A percentile compares a stretch with the other conserved stretches of the same genome.
phyloP scores from a whole-genome alignment of 2,329 filamentous ascomycete species.

The Aspergillus nomiae region DNA sequence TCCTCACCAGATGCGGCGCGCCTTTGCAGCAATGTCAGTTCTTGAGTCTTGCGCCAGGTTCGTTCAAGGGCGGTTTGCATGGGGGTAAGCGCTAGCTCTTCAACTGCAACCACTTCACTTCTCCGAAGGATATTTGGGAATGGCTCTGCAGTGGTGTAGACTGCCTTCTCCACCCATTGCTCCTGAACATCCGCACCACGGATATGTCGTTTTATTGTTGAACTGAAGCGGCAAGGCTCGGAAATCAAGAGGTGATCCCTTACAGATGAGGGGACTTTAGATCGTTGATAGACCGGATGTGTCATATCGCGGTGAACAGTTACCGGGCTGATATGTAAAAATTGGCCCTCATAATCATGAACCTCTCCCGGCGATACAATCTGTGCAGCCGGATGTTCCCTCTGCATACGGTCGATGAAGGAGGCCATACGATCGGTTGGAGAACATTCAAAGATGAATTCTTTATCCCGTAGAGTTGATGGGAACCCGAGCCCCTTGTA shows the following conservation, averaged over 20 bases:
- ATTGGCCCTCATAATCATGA: slow-evolving; percentile 88
- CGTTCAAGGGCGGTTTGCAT: slow-evolving; percentile 89
- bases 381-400: slow-evolving; percentile 83
- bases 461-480: slow-evolving; percentile 76
- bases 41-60: slow-evolving; percentile 85
- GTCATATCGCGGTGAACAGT: slow-evolving; percentile 78
- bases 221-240: slow-evolving; percentile 75
- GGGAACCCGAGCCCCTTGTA: slow-evolving; percentile 92
- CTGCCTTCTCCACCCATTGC: slow-evolving; percentile 78
- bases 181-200: slow-evolving; percentile 67
- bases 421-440: slow-evolving; percentile 73
- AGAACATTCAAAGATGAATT: slow-evolving; percentile 86
- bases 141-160: slow-evolving; percentile 79
- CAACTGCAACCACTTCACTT: slow-evolving; percentile 75
- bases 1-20: slow-evolving; percentile 73
- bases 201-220: slow-evolving; percentile 71
- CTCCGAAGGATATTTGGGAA: slow-evolving; percentile 90
- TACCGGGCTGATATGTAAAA: slow-evolving; percentile 77
- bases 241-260: slow-evolving; percentile 84
- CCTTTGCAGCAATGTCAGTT: slow-evolving; percentile 76
- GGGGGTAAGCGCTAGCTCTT: slow-evolving; percentile 68
- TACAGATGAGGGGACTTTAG: slow-evolving; percentile 78
- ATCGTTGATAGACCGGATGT: slow-evolving; percentile 84
- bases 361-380: slow-evolving; percentile 70
- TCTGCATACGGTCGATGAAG: slow-evolving; percentile 90